Evolutionary conservation across 257 asterid species (phyloP).

Genomic region (Rhazya stricta): DNA sequence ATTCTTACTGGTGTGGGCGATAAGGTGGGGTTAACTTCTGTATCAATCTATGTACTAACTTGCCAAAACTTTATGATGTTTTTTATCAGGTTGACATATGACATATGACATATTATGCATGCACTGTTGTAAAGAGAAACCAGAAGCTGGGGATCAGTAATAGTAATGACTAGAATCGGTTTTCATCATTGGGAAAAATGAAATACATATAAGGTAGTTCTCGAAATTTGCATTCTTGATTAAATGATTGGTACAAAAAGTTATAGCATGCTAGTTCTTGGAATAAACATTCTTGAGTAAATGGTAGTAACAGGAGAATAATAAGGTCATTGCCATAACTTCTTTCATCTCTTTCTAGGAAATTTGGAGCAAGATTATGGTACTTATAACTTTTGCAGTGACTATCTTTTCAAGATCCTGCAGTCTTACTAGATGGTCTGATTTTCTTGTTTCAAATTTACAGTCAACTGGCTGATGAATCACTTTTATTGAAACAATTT

Average conservation of each 20-base stretch:
- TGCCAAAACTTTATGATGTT: neutral
- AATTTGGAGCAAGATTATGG: neutral
- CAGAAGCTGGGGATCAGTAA: neutral
- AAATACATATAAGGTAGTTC: neutral
- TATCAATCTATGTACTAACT: conserved; percentile 12
- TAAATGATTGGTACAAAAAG: neutral
- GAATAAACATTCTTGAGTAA: neutral
- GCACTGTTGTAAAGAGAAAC: neutral
- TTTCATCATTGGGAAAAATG: neutral
- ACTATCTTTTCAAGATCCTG: neutral
- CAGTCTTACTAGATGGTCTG: neutral
- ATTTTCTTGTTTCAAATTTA: neutral
- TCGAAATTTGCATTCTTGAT: neutral
- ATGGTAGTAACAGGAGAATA: neutral
- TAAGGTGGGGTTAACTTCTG: conserved; percentile 47
- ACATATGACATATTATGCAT: neutral
- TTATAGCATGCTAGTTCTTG: neutral
- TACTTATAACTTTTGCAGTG: neutral
- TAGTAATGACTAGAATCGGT: neutral
- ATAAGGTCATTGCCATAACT: neutral
- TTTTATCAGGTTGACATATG: neutral
- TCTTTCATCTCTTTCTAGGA: neutral
- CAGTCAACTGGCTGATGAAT: neutral
- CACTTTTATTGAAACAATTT: neutral
- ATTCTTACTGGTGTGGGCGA: conserved; percentile 93